These are phyloP conservation scores for Calonectria multiphialidica DNA, from an alignment of 2,329 filamentous ascomycete genomes.

Conservation along the genomic window DNA sequence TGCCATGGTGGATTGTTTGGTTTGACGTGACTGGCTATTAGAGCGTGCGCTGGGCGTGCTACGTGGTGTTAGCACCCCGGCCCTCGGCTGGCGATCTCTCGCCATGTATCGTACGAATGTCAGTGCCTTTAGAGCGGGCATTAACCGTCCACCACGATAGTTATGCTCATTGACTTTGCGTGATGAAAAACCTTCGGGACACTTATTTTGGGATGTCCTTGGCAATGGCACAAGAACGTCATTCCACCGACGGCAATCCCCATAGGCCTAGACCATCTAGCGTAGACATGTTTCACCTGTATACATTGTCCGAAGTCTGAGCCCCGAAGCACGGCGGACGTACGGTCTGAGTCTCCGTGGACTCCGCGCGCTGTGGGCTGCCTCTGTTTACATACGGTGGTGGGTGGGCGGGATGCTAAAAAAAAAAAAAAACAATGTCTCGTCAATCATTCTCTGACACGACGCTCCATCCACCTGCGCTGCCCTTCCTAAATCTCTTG, in stretches of 20 bases:
- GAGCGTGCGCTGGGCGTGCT: constrained; percentile 10
- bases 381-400: background rate
- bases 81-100: background rate
- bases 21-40: constrained; percentile 15
- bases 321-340: background rate
- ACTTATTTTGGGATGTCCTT: background rate
- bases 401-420: background rate
- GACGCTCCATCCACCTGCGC: background rate
- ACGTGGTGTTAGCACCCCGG: constrained; percentile 5
- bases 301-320: background rate
- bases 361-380: background rate
- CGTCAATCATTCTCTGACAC: background rate
- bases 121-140: background rate
- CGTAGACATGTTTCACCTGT: background rate
- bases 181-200: background rate
- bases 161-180: background rate
- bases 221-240: background rate
- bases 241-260: constrained; percentile 3
- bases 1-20: constrained; percentile 12
- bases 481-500: background rate
- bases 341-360: background rate
- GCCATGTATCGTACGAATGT: constrained; percentile 14
- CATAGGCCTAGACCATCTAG: background rate
- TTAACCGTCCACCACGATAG: background rate
- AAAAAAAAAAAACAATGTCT: constrained; percentile 4